These are phyloP conservation scores for Crinitomyces ghanaensis DNA, from an alignment of 805 yeast genomes.

Conservation along the genomic window DNA sequence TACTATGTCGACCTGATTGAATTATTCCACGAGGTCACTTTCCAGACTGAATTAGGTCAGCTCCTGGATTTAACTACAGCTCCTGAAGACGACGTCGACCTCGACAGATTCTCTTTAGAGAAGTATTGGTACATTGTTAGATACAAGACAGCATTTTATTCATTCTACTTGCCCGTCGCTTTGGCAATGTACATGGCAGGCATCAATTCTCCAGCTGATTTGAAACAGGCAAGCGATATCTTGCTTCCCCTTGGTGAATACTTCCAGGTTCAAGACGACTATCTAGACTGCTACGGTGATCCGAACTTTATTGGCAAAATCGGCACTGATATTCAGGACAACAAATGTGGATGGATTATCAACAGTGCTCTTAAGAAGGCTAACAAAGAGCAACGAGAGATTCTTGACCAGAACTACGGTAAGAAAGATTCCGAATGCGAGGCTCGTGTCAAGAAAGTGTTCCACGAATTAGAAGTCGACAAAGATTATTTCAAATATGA, in stretches of 20 bases:
- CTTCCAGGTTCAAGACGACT: constrained; percentile 98
- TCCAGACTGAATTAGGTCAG: constrained; percentile 97
- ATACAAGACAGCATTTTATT: constrained; percentile 94
- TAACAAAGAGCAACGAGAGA: constrained; percentile 65
- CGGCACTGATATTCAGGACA: constrained; percentile 97
- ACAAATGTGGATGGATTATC: constrained; percentile 96
- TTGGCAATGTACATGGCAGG: constrained; percentile 93
- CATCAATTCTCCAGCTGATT: constrained; percentile 52
- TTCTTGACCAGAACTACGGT: constrained; percentile 86
- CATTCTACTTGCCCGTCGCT: constrained; percentile 95
- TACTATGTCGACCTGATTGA: constrained; percentile 87
- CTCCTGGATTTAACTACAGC: constrained; percentile 91
- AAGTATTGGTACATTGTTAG: constrained; percentile 94
- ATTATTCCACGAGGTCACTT: constrained; percentile 92
- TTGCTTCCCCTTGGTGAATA: constrained; percentile 94
- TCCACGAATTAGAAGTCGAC: constrained; percentile 61
- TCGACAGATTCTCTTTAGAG: constrained; percentile 70
- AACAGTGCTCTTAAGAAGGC: constrained; percentile 81
- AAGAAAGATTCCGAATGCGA: constrained; percentile 62
- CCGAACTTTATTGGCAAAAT: constrained; percentile 97
- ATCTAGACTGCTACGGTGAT: constrained; percentile 91
- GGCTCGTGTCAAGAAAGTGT: constrained; percentile 57
- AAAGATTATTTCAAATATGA: constrained; percentile 69
- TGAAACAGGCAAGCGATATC: constrained; percentile 78
- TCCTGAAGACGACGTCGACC: constrained; percentile 88